Conservation (phyloP, 768 basidiomycete species). For the Amanita muscaria region DNA sequence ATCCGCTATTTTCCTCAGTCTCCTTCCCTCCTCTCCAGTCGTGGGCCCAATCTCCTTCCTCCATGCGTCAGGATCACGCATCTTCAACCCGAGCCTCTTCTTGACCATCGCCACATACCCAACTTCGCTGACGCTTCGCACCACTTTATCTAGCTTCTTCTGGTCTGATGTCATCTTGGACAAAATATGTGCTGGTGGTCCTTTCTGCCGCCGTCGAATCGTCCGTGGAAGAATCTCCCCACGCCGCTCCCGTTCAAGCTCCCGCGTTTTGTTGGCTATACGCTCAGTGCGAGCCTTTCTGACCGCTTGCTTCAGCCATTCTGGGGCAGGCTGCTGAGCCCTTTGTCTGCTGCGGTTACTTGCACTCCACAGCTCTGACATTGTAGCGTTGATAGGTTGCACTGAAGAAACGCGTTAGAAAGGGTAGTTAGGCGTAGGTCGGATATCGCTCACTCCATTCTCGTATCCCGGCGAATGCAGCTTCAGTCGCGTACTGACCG, state of each 20-base stretch:
- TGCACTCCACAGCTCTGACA: conserved; percentile 22
- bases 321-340: conserved; percentile 32
- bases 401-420: too few species aligned
- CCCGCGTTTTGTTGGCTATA: conserved; percentile 56
- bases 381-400: conserved; percentile 25
- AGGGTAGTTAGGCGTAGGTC: too few species aligned
- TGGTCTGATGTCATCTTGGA: conserved; percentile 40
- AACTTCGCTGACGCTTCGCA: conserved; percentile 47
- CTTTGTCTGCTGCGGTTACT: conserved; percentile 36
- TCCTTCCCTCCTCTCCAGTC: conserved; percentile 1
- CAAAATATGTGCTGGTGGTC: conserved; percentile 58
- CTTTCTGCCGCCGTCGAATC: conserved; percentile 36
- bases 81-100: conserved; percentile 40
- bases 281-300: conserved; percentile 51
- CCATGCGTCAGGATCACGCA: conserved; percentile 32
- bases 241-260: conserved; percentile 47
- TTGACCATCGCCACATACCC: conserved; percentile 70
- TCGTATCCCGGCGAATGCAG: conserved; percentile 15
- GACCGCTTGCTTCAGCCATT: conserved; percentile 39
- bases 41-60: conserved; percentile 21
- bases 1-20: conserved; percentile 10
- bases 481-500: background rate
- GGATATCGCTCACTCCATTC: conserved; percentile 34
- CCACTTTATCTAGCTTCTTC: conserved; percentile 40
- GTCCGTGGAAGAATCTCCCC: conserved; percentile 53